Percentiles rank a stretch among this genome's conserved stretches.
These are phyloP conservation scores for Peniophora sp. DNA, from an alignment of 1,284 basidiomycete species.

Conservation along the genomic window DNA sequence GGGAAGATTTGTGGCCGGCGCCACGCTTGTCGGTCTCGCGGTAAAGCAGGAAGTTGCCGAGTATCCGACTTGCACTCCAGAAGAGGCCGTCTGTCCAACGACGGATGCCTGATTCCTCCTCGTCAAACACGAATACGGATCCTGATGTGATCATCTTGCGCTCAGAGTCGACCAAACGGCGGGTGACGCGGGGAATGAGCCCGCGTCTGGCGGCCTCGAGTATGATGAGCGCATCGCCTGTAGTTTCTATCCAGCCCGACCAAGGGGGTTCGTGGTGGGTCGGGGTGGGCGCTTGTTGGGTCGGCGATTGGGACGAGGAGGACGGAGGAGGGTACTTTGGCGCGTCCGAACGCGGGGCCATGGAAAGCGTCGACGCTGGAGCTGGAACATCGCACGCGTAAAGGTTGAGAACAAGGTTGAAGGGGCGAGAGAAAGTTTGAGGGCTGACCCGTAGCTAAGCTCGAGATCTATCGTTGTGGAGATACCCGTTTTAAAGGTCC, in stretches of 20 bases:
- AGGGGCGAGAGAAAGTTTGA: neutral
- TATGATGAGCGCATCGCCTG: slow-evolving; percentile 90
- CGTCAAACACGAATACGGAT: slow-evolving; percentile 96
- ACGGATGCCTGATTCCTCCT: slow-evolving; percentile 96
- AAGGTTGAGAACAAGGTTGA: neutral
- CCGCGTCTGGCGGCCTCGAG: slow-evolving; percentile 90
- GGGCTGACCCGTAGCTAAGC: neutral
- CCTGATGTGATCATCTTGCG: slow-evolving; percentile 90
- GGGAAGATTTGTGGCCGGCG: slow-evolving; percentile 45
- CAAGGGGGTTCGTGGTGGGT: slow-evolving; percentile 64
- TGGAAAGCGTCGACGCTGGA: no score
- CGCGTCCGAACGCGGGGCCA: neutral
- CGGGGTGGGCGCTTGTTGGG: neutral
- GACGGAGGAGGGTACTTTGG: neutral
- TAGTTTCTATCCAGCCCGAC: slow-evolving; percentile 91
- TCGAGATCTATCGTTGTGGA: neutral
- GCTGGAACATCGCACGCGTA: neutral
- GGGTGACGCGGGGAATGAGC: slow-evolving; percentile 88
- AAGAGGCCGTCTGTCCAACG: slow-evolving; percentile 97
- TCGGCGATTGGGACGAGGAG: neutral
- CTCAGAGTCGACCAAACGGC: slow-evolving; percentile 89
- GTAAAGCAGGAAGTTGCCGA: slow-evolving; percentile 94
- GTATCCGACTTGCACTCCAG: slow-evolving; percentile 83
- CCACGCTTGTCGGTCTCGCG: slow-evolving; percentile 84
- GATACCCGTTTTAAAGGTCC: neutral